These are phyloP conservation scores for Metarhizium anisopliae DNA, from an alignment of 2,329 filamentous ascomycete species.

Conservation along the genomic window DNA sequence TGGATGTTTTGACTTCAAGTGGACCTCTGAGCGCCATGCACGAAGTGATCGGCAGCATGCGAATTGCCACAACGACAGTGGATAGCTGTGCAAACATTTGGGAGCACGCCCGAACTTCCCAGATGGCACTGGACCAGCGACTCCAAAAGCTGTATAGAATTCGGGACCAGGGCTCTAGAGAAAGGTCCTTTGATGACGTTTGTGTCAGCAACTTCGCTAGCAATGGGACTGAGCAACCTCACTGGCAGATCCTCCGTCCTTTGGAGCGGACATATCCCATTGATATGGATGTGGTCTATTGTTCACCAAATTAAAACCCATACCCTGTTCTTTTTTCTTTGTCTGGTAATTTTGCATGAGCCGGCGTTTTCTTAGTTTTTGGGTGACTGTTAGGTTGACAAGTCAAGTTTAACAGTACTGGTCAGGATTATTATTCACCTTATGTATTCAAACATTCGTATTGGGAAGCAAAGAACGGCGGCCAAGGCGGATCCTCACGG, in stretches of 20 bases:
- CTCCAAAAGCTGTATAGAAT: constrained; percentile 25
- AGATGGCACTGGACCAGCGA: constrained; percentile 34
- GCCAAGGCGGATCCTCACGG: constrained; percentile 1
- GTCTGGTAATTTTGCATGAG: constrained; percentile 8
- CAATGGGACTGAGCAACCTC: constrained; percentile 17
- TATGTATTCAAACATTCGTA: background rate
- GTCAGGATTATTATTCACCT: background rate
- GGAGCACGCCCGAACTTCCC: constrained; percentile 46
- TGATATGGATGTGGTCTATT: constrained; percentile 29
- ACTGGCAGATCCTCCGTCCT: constrained; percentile 27
- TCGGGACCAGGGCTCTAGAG: constrained; percentile 20
- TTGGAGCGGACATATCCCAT: constrained; percentile 26
- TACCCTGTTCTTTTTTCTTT: constrained; percentile 4
- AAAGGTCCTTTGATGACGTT: constrained; percentile 19
- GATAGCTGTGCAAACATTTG: constrained; percentile 49
- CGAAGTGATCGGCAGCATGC: constrained; percentile 43
- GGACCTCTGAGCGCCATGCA: constrained; percentile 43
- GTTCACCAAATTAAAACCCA: constrained; percentile 13
- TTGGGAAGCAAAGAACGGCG: background rate
- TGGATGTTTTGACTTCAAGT: constrained; percentile 57
- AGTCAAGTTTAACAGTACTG: background rate
- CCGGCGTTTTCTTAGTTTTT: constrained; percentile 6
- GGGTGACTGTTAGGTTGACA: background rate
- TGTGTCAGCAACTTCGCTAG: constrained; percentile 15
- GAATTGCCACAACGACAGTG: constrained; percentile 42